Conservation (phyloP, 106 monocot species). For the Iris macrosiphon region DNA sequence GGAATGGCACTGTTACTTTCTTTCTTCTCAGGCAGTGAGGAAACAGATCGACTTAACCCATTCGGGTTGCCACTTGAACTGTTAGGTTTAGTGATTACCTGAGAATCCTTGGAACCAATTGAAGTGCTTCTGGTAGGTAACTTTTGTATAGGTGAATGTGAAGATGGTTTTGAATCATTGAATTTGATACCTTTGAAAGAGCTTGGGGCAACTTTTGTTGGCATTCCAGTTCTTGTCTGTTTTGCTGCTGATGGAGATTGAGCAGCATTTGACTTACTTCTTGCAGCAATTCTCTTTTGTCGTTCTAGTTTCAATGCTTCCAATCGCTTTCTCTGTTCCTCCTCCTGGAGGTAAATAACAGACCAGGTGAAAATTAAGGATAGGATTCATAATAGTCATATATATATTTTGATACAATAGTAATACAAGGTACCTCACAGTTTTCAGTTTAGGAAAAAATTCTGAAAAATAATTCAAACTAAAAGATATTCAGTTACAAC, state of each 20-base stretch:
- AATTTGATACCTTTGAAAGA: slow-evolving; percentile 54
- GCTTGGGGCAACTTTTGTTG: slow-evolving; percentile 30
- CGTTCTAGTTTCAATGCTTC: slow-evolving; percentile 87
- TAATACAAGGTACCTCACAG: too few relatives aligned
- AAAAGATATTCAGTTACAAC: too few relatives aligned
- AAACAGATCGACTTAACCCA: slow-evolving; percentile 30
- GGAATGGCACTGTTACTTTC: slow-evolving; percentile 16
- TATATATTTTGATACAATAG: too few relatives aligned
- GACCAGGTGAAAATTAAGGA: too few relatives aligned
- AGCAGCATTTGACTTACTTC: slow-evolving; percentile 28
- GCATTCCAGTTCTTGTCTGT: slow-evolving; percentile 19
- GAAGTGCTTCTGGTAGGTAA: slow-evolving; percentile 21
- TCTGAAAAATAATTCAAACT: too few relatives aligned
- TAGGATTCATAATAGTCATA: too few relatives aligned
- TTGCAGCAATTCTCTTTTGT: slow-evolving; percentile 89
- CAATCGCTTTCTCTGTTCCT: slow-evolving; percentile 48
- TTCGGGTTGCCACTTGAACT: neutral
- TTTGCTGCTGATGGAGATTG: slow-evolving; percentile 27
- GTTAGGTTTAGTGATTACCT: slow-evolving; percentile 20
- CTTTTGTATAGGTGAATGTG: slow-evolving; percentile 38
- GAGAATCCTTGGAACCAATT: slow-evolving; percentile 24
- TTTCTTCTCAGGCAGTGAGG: slow-evolving; percentile 52
- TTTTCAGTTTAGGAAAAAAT: too few relatives aligned
- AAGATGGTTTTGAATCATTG: slow-evolving; percentile 45
- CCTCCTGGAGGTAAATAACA: slow-evolving; percentile 54